Percentiles rank a stretch among this genome's conserved stretches.
Evolutionary conservation across 2,329 filamentous ascomycete genomes (phyloP).

Genomic region (Trichoderma sp.): DNA sequence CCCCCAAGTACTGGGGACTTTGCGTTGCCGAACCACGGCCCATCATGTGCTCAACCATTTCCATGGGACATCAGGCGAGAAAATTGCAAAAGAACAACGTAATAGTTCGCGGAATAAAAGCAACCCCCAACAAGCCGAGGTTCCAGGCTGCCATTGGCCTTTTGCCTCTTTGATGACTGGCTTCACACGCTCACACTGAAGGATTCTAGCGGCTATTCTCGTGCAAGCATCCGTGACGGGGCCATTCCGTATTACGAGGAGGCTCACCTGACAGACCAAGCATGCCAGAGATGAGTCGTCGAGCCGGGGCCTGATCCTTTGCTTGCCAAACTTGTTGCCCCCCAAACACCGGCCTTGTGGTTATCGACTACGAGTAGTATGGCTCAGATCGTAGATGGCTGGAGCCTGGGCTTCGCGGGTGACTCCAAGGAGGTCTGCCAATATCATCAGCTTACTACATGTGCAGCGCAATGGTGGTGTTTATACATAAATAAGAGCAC

Average conservation of each 20-base stretch:
- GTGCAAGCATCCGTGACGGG: neutral
- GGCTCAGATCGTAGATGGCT: neutral
- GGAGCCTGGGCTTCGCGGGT: neutral
- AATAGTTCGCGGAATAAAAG: neutral
- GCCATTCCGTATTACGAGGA: neutral
- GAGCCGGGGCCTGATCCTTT: constrained; percentile 9
- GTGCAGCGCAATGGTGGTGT: neutral
- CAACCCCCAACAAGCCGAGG: constrained; percentile 14
- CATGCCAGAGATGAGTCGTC: constrained; percentile 15
- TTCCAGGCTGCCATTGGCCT: neutral
- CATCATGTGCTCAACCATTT: constrained; percentile 21
- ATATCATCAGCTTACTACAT: neutral
- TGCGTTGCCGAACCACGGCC: neutral
- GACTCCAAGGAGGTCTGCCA: neutral
- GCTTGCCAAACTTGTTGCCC: neutral
- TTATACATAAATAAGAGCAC: neutral
- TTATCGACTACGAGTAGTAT: neutral
- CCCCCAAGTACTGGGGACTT: constrained; percentile 7
- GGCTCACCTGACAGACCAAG: constrained; percentile 15
- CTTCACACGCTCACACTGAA: neutral
- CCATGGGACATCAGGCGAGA: neutral
- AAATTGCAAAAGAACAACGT: constrained; percentile 11
- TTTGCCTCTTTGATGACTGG: constrained; percentile 5
- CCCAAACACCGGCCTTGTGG: neutral
- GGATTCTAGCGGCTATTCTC: neutral